phyloP scores from a whole-genome alignment of 2,329 filamentous ascomycete genomes.

The Paracoccidioides lutzii region DNA sequence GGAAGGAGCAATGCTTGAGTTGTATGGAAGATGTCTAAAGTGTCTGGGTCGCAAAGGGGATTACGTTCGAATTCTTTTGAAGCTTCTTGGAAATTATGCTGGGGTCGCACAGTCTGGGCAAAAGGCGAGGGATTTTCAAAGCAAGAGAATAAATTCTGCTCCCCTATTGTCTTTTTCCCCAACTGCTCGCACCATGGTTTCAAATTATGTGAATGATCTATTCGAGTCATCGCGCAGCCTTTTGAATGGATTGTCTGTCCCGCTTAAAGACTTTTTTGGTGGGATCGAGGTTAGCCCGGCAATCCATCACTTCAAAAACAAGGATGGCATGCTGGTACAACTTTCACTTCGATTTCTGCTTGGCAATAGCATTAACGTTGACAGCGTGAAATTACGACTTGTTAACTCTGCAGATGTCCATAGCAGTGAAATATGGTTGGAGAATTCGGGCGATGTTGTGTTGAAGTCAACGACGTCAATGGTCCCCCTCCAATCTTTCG shows the following conservation, averaged over 20 bases:
- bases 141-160: slow-evolving; percentile 8
- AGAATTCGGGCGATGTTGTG: slow-evolving; percentile 33
- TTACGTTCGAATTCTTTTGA: slow-evolving; percentile 62
- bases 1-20: slow-evolving; percentile 69
- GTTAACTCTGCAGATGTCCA: slow-evolving; percentile 43
- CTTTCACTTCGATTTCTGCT: slow-evolving; percentile 60
- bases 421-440: slow-evolving; percentile 54
- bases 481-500: slow-evolving; percentile 37
- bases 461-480: slow-evolving; percentile 45
- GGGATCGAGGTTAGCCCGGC: slow-evolving; percentile 54
- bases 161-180: slow-evolving; percentile 19
- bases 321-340: slow-evolving; percentile 61
- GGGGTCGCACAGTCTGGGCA: slow-evolving; percentile 22
- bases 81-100: slow-evolving; percentile 40
- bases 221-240: slow-evolving; percentile 38
- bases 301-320: slow-evolving; percentile 54
- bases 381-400: slow-evolving; percentile 52
- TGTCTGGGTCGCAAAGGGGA: slow-evolving; percentile 64
- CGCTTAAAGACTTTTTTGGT: slow-evolving; percentile 61
- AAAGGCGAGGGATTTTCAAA: slow-evolving; percentile 13
- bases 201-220: slow-evolving; percentile 29
- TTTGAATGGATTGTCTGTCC: slow-evolving; percentile 51
- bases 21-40: slow-evolving; percentile 74
- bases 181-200: slow-evolving; percentile 13
- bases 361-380: slow-evolving; percentile 54